Evolutionary conservation across 2,329 filamentous ascomycete genomes (phyloP).

Genomic region (Claviceps pazoutovae): DNA sequence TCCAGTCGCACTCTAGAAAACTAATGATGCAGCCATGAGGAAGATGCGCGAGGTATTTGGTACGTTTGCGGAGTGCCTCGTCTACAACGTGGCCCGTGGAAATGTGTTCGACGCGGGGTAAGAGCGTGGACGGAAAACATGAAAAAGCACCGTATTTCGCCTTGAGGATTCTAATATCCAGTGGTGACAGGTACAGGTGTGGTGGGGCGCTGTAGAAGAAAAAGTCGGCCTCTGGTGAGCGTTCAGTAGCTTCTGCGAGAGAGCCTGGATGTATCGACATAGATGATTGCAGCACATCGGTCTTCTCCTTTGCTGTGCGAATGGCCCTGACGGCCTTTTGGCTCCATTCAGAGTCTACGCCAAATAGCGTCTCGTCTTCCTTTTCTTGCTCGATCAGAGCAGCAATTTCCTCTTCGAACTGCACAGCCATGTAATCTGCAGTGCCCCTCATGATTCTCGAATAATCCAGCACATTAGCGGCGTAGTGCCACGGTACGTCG

Average conservation of each 20-base stretch:
- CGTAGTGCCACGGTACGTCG: conserved; percentile 88
- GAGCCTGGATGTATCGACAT: conserved; percentile 10
- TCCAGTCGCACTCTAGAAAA: conserved; percentile 92
- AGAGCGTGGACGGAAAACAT: conserved; percentile 68
- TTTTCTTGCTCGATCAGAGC: conserved; percentile 63
- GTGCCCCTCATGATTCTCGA: conserved; percentile 91
- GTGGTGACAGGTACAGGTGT: conserved; percentile 77
- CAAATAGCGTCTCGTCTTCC: conserved; percentile 85
- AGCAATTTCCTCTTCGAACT: conserved; percentile 67
- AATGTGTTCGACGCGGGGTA: conserved; percentile 79
- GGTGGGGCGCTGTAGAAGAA: conserved; percentile 81
- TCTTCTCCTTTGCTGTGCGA: conserved; percentile 59
- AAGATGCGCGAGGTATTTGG: conserved; percentile 77
- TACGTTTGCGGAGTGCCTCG: conserved; percentile 66
- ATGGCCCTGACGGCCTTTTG: conserved; percentile 68
- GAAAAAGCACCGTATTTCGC: conserved; percentile 75
- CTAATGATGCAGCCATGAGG: conserved; percentile 83
- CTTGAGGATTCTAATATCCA: conserved; percentile 87
- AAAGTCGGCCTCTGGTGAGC: conserved; percentile 39
- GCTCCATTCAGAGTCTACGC: conserved; percentile 84
- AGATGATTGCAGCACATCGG: conserved; percentile 30
- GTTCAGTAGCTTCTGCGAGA: conserved; percentile 8
- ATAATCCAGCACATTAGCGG: conserved; percentile 87
- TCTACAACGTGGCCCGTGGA: conserved; percentile 80
- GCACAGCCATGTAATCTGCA: conserved; percentile 68